Evolutionary conservation across 768 basidiomycete genomes (phyloP), one percentile per base, ranked within the genome.

Genomic region (Rubroboletus satanas): DNA sequence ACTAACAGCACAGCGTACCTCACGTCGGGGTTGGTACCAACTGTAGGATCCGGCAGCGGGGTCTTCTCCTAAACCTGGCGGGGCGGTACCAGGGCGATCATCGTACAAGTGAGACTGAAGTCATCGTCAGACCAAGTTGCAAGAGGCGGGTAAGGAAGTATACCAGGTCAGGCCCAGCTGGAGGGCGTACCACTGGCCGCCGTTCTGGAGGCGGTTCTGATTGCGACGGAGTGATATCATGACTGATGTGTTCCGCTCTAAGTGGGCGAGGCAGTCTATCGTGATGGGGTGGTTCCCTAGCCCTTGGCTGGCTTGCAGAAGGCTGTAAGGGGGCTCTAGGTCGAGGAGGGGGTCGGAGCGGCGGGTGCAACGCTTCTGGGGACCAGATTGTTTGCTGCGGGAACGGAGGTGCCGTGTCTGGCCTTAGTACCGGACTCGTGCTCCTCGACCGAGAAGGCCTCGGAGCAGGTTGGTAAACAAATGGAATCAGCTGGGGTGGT

Each of bases 401-500:
- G 41, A 62, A 56, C 10, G 67, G 67, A 9, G 75, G 72, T 3
- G 62, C 62, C 0, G 65, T 59, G 10, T 58, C 55, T 35, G 59
- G 52, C 59, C 55, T 64, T 64, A 44, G 62, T 59, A 50, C 48
- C 1, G 79, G 78, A 56, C 76, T 77, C 17, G 74, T 63, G 38
- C 77, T 79, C 49, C 76, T 71, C 17, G 77, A 74, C 33, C 77
- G 69, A 1, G 70, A 51, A 17, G 65, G 64, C 43, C 71, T 62
- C 7, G 77, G 74, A 7, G 74, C 71, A 14, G 82, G 82, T 38
- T 80, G 78, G 61, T 83, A 85, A 12, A 70, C 67, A 51, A 88
- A 79, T 0, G 81, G 82, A 0, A 79, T 73, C 6, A 87, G 63
- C 5, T 74, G 68, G 0, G 87, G 85, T 12, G 85, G 79, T 2